phyloP scores from a whole-genome alignment of 768 basidiomycete species.

The Boletus edulis region DNA sequence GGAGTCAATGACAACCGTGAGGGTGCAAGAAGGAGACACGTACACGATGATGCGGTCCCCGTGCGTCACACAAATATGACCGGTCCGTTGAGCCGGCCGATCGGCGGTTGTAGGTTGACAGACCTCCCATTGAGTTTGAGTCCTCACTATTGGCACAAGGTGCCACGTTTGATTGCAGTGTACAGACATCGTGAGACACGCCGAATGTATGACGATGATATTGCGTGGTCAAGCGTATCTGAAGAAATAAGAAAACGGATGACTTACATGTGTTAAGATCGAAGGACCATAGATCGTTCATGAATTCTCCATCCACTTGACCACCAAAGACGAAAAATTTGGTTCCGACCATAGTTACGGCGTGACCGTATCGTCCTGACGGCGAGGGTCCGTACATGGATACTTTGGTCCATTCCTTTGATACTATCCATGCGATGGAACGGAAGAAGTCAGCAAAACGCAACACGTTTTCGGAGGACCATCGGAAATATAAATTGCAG shows the following conservation, averaged over 20 bases:
- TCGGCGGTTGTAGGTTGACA: conserved; percentile 60
- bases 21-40: conserved; percentile 31
- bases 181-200: background rate
- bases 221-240: background rate
- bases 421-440: conserved; percentile 47
- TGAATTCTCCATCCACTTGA: conserved; percentile 90
- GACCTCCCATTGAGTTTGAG: conserved; percentile 81
- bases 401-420: conserved; percentile 93
- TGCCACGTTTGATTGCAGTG: background rate
- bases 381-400: conserved; percentile 75
- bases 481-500: background rate
- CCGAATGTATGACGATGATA: background rate
- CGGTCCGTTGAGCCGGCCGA: conserved; percentile 80
- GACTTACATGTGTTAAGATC: conserved; percentile 89
- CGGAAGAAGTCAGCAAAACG: conserved; percentile 1
- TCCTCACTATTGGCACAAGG: conserved; percentile 57
- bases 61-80: conserved; percentile 83
- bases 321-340: conserved; percentile 96
- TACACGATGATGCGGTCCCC: conserved; percentile 85
- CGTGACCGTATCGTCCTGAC: conserved; percentile 91
- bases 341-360: conserved; percentile 88
- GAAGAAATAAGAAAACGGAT: background rate
- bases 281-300: conserved; percentile 95
- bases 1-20: conserved; percentile 14
- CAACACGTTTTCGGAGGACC: background rate